Conservation (phyloP, 345 rosid genomes). For the Anastatica hierochuntica region DNA sequence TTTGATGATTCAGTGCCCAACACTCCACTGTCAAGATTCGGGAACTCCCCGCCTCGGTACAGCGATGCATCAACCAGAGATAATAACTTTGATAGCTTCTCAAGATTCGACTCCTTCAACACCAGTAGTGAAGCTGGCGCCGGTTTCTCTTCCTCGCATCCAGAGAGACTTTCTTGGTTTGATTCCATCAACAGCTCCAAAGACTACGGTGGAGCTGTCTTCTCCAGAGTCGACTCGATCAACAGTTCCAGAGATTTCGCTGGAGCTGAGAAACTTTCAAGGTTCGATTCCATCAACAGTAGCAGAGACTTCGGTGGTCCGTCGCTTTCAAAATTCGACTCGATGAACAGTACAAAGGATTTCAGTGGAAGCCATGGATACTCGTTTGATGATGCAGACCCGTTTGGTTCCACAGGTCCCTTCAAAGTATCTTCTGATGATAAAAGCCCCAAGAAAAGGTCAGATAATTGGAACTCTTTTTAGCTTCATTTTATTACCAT, state of each 20-base stretch:
- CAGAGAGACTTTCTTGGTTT: constrained; percentile 57
- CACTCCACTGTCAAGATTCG: constrained; percentile 70
- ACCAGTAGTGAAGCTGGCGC: constrained; percentile 38
- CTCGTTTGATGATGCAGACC: constrained; percentile 81
- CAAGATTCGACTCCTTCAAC: constrained; percentile 91
- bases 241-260: no score
- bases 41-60: constrained; percentile 72
- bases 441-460: constrained; percentile 48
- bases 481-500: no score
- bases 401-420: constrained; percentile 82
- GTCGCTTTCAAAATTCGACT: constrained; percentile 32
- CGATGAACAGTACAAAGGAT: constrained; percentile 43
- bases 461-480: constrained; percentile 58
- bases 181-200: constrained; percentile 50
- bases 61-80: constrained; percentile 60
- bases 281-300: constrained; percentile 33
- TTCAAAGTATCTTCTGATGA: constrained; percentile 71
- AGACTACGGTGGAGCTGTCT: constrained; percentile 34
- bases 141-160: constrained; percentile 42
- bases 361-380: constrained; percentile 41
- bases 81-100: constrained; percentile 53
- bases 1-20: constrained; percentile 91
- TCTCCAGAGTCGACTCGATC: constrained; percentile 36
- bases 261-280: constrained; percentile 23
- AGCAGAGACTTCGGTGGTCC: constrained; percentile 32